Evolutionary conservation across 2,329 filamentous ascomycete species (phyloP), one percentile per base, ranked within the genome.

Genomic region (Paecilomyces variotii): DNA sequence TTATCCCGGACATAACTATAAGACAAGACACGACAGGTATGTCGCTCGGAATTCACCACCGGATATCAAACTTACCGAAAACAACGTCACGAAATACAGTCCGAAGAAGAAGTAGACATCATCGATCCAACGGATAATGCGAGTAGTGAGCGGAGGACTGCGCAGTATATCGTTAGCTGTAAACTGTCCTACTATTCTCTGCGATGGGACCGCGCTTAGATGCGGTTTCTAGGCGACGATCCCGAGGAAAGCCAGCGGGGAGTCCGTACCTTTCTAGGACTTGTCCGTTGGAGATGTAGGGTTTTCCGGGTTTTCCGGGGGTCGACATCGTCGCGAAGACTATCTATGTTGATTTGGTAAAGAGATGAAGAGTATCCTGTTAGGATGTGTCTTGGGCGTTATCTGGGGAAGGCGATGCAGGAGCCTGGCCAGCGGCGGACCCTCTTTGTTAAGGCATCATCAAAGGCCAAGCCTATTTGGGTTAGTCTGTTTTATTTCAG

Each of bases 1-100:
- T 14, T 24, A 6, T 14, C 5, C 3, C 19, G 19, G 19, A 19
- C 19, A 19, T 19, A 19, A 19, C 19, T 19, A 19, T 19, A 19
- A 19, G 19, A 19, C 19, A 19, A 19, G 19, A 19, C 19, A 19
- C 19, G 19, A 19, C 19, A 19, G 19, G 19, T 19, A 19, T 19
- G 19, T 19, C 19, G 19, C 19, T 19, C 19, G 19, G 19, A 45
- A 14, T 45, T 7, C 14, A 19, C 7, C 39, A 45, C 4, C 39
- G 39, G 39, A 19, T 4, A 45, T 24, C 0, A 19, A 19, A 68
- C 74, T 32, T 73, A 79, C 78, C 56, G 78, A 75, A 60, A 81
- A 79, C 9, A 81, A 68, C 50, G 75, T 78, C 50, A 77, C 76
- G 28, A 81, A 63, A 59, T 81, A 81, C 26, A 81, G 68, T 4